A percentile compares a stretch with the other conserved stretches of the same genome.
phyloP scores from a whole-genome alignment of 2,329 filamentous ascomycete species.

The Aspergillus fumigatus region DNA sequence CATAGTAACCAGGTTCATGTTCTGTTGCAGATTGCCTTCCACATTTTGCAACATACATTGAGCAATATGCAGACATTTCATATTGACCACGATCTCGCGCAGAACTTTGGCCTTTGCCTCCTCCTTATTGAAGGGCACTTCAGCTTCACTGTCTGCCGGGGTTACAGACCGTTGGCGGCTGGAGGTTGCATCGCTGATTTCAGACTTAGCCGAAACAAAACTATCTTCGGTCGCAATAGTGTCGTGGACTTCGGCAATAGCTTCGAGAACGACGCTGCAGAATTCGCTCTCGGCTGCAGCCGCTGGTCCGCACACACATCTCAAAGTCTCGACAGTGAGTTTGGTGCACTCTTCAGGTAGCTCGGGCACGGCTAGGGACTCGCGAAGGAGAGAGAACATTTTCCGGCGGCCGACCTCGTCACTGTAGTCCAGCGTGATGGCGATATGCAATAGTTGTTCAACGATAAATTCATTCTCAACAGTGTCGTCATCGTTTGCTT shows the following conservation, averaged over 20 bases:
- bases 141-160: constrained; percentile 51
- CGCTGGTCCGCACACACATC: constrained; percentile 69
- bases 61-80: constrained; percentile 96
- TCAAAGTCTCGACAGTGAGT: constrained; percentile 74
- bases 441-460: constrained; percentile 90
- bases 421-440: constrained; percentile 89
- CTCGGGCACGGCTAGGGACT: constrained; percentile 78
- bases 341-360: constrained; percentile 91
- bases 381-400: constrained; percentile 88
- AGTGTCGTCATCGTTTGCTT: constrained; percentile 72
- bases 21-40: constrained; percentile 78
- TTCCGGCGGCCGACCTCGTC: constrained; percentile 92
- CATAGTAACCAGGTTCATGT: constrained; percentile 92
- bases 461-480: constrained; percentile 93
- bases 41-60: constrained; percentile 97
- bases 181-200: constrained; percentile 65
- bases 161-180: constrained; percentile 41
- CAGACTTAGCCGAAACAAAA: constrained; percentile 89
- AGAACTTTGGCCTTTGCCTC: constrained; percentile 65
- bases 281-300: constrained; percentile 49
- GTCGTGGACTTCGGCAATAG: constrained; percentile 94
- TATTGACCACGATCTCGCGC: constrained; percentile 90
- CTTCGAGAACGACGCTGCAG: constrained; percentile 66
- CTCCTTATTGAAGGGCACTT: constrained; percentile 50
- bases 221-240: constrained; percentile 76